A percentile compares a stretch with the other conserved stretches of the same genome.
Evolutionary conservation across 345 rosid species (phyloP).

Genomic region (Pistacia integerrima): DNA sequence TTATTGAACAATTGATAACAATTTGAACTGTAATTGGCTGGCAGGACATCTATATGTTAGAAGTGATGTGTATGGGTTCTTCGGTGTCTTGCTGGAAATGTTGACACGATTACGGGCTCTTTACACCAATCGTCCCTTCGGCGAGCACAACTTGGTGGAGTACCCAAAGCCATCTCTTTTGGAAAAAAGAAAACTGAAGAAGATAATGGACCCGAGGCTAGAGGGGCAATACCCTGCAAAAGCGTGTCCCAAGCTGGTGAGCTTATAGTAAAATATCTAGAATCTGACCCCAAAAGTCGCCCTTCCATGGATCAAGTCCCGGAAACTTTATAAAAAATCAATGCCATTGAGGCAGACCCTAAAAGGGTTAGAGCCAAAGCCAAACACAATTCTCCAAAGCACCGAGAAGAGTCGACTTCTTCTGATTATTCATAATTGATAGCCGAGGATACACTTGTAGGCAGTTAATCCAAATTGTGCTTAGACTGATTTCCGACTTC

Average conservation of each 20-base stretch:
- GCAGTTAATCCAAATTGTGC: no score
- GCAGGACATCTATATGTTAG: constrained; percentile 78
- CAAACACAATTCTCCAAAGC: not conserved
- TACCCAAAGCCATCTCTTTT: constrained; percentile 57
- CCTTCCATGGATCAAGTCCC: constrained; percentile 75
- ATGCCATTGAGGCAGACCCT: constrained; percentile 35
- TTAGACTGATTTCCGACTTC: no score
- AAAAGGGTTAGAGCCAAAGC: constrained; percentile 18
- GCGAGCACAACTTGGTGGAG: constrained; percentile 52
- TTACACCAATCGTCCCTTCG: constrained; percentile 54
- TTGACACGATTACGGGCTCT: constrained; percentile 65
- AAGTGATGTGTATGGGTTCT: constrained; percentile 90
- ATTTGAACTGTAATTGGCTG: no score
- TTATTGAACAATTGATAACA: no score
- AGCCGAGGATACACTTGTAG: no score
- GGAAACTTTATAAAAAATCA: constrained; percentile 38
- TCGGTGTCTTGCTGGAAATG: constrained; percentile 74
- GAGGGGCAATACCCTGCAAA: constrained; percentile 49
- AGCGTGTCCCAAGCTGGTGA: constrained; percentile 51
- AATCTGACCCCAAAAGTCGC: constrained; percentile 58
- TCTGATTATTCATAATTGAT: no score
- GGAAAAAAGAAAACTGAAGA: constrained; percentile 53
- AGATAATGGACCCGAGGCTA: constrained; percentile 71
- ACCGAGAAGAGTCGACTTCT: not conserved
- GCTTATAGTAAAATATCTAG: constrained; percentile 52